phyloP scores from a whole-genome alignment of 2,329 filamentous ascomycete species.

The Rugonectria rugulosa region DNA sequence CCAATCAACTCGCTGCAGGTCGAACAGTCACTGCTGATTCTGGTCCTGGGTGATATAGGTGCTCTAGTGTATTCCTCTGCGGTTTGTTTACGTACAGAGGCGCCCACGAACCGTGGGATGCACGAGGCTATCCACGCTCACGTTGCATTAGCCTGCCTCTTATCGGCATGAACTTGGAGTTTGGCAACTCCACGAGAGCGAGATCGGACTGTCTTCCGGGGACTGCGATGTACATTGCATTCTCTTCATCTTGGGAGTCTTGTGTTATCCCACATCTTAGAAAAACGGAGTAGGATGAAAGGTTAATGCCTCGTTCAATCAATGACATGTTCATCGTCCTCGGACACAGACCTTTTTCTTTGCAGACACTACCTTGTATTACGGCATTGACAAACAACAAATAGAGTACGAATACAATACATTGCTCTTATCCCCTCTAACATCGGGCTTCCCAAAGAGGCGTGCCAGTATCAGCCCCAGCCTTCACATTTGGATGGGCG shows the following conservation, averaged over 20 bases:
- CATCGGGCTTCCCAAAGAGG: not conserved
- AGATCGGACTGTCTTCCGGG: too few relatives aligned
- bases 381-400: too few relatives aligned
- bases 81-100: slow-evolving; percentile 3
- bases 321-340: not conserved
- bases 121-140: not conserved
- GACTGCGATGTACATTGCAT: too few relatives aligned
- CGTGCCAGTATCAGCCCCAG: not conserved
- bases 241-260: too few relatives aligned
- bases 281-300: too few relatives aligned
- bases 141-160: not conserved
- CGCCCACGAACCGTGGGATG: not conserved
- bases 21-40: too few relatives aligned
- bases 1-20: slow-evolving; percentile 6
- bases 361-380: too few relatives aligned
- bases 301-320: not conserved
- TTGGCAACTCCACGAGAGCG: not conserved
- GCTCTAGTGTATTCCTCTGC: not conserved
- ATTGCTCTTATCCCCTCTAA: too few relatives aligned
- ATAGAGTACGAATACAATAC: too few relatives aligned
- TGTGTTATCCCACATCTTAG: too few relatives aligned
- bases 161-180: slow-evolving; percentile 4
- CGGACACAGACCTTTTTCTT: too few relatives aligned
- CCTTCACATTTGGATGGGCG: slow-evolving; percentile 7
- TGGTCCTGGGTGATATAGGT: not conserved